phyloP scores from a whole-genome alignment of 106 monocot species.

The Agapanthus africanus region DNA sequence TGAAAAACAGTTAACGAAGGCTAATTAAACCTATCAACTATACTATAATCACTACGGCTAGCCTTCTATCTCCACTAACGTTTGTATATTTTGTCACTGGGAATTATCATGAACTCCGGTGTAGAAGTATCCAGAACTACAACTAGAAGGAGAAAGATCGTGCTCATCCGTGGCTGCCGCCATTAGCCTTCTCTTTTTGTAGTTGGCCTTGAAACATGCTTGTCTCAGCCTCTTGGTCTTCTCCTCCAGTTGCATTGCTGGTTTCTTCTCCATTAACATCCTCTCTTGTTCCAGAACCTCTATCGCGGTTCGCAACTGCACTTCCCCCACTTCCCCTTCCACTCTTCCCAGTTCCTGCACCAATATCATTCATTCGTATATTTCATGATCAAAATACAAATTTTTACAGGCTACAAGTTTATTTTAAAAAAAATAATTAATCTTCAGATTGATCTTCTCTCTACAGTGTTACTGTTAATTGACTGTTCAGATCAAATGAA shows the following conservation, averaged over 20 bases:
- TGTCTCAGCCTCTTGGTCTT: constrained; percentile 79
- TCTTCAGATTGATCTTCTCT: background rate
- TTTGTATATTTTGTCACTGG: too few relatives aligned
- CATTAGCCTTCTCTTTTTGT: constrained; percentile 73
- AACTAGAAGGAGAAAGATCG: too few relatives aligned
- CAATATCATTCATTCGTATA: background rate
- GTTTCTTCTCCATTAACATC: constrained; percentile 48
- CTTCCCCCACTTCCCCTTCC: constrained; percentile 32
- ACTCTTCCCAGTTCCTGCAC: constrained; percentile 41
- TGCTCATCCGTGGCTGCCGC: too few relatives aligned
- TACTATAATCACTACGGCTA: too few relatives aligned
- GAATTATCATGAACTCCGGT: too few relatives aligned
- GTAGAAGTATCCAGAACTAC: too few relatives aligned
- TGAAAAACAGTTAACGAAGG: too few relatives aligned
- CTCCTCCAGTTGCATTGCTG: constrained; percentile 43
- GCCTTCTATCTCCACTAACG: too few relatives aligned
- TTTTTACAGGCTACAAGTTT: too few relatives aligned
- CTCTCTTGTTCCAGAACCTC: constrained; percentile 55
- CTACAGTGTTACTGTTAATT: background rate
- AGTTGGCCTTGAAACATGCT: constrained; percentile 85
- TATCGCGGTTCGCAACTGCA: constrained; percentile 25
- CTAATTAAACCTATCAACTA: too few relatives aligned
- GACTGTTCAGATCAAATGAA: background rate
- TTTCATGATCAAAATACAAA: background rate
- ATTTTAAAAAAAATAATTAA: too few relatives aligned